Base-by-base conservation (phyloP, 2,329 filamentous ascomycete genomes). In the Aspergillus hortae region DNA sequence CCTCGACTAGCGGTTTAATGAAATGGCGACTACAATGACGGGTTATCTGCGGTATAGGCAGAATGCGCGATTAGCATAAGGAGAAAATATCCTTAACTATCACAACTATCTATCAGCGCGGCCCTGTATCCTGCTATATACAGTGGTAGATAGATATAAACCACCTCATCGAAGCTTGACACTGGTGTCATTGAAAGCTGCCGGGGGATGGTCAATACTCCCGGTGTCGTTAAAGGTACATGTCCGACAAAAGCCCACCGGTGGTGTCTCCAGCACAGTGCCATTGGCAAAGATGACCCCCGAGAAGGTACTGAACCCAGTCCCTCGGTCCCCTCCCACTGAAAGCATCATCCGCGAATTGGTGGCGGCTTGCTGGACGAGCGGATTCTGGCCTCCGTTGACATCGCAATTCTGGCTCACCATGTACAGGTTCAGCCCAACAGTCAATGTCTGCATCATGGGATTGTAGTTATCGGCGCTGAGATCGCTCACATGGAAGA, bases 371-470 rank as follows among this genome's bases (percentile, higher is more conserved):
- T 27, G 25, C 25, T 27, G 25, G 15, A 15, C 33, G n/a, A 55
- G 30, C 1, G 49, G 49, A 6, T 21, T 46, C 36, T 41, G 50
- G 41, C 10, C 42, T 15, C 9, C n/a, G 44, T 44, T 56, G 9
- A 53, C 35, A 41, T 56, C 53, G 45, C 53, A 56, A 46, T 56
- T 56, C 41, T 56, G 50, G 19, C 53, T 56, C 4, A 49, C 11
- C 53, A 56, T 48, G 44, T 56, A 56, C 6, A 56, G 47, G 30
- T 56, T 56, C 23, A 53, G 33, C 5, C 53, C 53, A 15, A 56
- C 49, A 9, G 49, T 49, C 4, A 55, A 15, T 15, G 49, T 52
- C 23, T 55, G 52, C 12, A 55, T 42, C 36, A 52, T 49, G 32
- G 53, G 49, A 23, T 46, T 42, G 19, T 52, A 44, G 36, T 55